A percentile compares a stretch with the other conserved stretches of the same genome.
These are phyloP conservation scores for Boletellus ananas DNA, from an alignment of 768 basidiomycete genomes.

Conservation along the genomic window DNA sequence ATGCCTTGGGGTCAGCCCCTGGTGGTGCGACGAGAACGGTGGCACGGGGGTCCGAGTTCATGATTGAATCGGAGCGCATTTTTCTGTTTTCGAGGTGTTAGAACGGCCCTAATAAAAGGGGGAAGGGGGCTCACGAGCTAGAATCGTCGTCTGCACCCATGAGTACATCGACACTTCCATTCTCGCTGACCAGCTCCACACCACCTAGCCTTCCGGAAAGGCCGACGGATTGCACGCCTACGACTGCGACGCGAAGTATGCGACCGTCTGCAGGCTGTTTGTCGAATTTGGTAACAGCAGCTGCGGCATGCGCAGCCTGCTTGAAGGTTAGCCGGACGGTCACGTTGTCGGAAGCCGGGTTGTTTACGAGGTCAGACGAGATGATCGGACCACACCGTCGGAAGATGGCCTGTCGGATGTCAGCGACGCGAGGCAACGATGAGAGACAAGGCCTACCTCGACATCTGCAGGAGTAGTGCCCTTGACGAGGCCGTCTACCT, in stretches of 20 bases:
- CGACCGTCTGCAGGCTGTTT: conserved; percentile 82
- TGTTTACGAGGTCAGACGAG: conserved; percentile 29
- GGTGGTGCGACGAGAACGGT: conserved; percentile 66
- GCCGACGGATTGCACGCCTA: conserved; percentile 53
- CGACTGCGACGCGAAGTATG: conserved; percentile 58
- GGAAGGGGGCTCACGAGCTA: conserved; percentile 47
- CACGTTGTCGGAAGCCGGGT: conserved; percentile 35
- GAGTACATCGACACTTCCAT: conserved; percentile 46
- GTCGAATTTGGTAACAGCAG: conserved; percentile 72
- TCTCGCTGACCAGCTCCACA: conserved; percentile 41
- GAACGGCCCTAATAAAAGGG: background rate
- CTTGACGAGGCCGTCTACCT: conserved; percentile 66
- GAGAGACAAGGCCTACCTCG: conserved; percentile 28
- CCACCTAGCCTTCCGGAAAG: conserved; percentile 59
- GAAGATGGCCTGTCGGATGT: conserved; percentile 58
- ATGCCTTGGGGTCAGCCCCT: conserved; percentile 54
- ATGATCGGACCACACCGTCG: conserved; percentile 70
- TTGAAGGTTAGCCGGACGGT: conserved; percentile 74
- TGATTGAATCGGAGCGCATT: conserved; percentile 78
- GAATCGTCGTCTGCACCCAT: conserved; percentile 45
- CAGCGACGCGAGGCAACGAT: background rate
- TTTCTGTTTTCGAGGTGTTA: conserved; percentile 47
- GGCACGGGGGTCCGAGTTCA: conserved; percentile 58
- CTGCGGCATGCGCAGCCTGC: conserved; percentile 52
- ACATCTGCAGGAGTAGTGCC: conserved; percentile 85